A percentile compares a stretch with the other conserved stretches of the same genome.
These are phyloP conservation scores for Neohortaea acidophila DNA, from an alignment of 495 filamentous ascomycete genomes.

Conservation along the genomic window DNA sequence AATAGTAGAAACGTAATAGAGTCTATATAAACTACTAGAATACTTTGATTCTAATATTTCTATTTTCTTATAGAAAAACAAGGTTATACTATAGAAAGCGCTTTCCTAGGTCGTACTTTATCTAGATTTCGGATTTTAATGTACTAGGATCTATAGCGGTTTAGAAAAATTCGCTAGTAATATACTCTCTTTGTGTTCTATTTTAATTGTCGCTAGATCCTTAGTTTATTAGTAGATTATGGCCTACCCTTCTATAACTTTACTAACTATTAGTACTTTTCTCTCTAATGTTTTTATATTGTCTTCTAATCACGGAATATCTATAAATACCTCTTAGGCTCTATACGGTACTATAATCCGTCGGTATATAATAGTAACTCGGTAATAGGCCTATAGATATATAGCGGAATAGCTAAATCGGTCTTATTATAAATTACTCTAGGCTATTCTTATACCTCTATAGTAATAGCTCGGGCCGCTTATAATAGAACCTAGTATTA, in stretches of 20 bases:
- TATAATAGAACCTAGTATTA: neutral
- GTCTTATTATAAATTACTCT: neutral
- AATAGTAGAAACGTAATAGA: too few relatives aligned
- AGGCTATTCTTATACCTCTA: neutral
- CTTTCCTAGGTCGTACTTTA: too few relatives aligned
- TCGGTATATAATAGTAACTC: neutral
- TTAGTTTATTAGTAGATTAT: neutral
- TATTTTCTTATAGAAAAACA: too few relatives aligned
- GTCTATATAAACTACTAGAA: too few relatives aligned
- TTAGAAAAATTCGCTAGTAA: neutral
- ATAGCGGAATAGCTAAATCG: neutral
- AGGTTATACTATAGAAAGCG: too few relatives aligned
- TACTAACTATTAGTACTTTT: neutral
- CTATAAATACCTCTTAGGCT: neutral
- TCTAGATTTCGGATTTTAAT: neutral
- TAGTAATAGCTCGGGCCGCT: neutral
- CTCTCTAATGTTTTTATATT: neutral
- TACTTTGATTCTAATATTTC: too few relatives aligned
- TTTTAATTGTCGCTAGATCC: neutral
- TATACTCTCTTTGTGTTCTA: neutral
- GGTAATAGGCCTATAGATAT: neutral
- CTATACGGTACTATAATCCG: neutral
- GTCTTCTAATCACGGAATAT: neutral
- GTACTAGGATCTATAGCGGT: neutral
- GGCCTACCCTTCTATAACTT: neutral